Percentiles rank a stretch among this genome's conserved stretches.
Evolutionary conservation across 2,329 filamentous ascomycete species (phyloP).

Genomic region (Aspergillus fischeri): DNA sequence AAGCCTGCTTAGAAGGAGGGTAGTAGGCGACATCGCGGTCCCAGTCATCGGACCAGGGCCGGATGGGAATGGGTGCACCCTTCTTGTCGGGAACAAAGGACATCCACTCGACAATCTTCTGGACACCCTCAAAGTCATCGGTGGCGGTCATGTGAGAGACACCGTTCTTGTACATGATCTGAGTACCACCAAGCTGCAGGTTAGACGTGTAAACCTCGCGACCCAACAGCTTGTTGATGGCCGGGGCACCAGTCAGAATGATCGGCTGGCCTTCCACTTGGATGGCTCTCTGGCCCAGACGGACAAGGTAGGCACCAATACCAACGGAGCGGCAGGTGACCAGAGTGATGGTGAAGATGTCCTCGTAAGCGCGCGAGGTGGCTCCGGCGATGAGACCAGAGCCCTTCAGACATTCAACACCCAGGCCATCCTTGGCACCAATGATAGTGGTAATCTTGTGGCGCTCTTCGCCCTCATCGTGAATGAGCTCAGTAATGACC

Average conservation of each 20-base stretch:
- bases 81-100: slow-evolving; percentile 96
- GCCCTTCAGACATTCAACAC: slow-evolving; percentile 94
- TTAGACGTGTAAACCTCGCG: slow-evolving; percentile 99
- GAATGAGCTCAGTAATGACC: slow-evolving; percentile 83
- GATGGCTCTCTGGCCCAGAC: slow-evolving; percentile 95
- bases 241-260: slow-evolving; percentile 93
- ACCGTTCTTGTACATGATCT: slow-evolving; percentile 99
- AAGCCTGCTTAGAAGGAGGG: slow-evolving; percentile 75
- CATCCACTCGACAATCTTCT: slow-evolving; percentile 97
- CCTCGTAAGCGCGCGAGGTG: slow-evolving; percentile 93
- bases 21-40: slow-evolving; percentile 84
- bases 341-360: slow-evolving; percentile 97
- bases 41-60: slow-evolving; percentile 79
- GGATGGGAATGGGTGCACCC: slow-evolving; percentile 87
- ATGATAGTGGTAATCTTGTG: slow-evolving; percentile 93
- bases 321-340: slow-evolving; percentile 98
- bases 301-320: slow-evolving; percentile 98
- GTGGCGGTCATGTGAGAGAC: slow-evolving; percentile 98
- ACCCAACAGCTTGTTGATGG: slow-evolving; percentile 96
- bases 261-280: slow-evolving; percentile 99
- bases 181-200: slow-evolving; percentile 97
- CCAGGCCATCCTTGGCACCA: slow-evolving; percentile 89
- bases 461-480: slow-evolving; percentile 81
- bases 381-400: slow-evolving; percentile 98
- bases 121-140: slow-evolving; percentile 96